Base-by-base conservation (phyloP, 2,329 filamentous ascomycete genomes). In the Zymoseptoria pseudotritici region DNA sequence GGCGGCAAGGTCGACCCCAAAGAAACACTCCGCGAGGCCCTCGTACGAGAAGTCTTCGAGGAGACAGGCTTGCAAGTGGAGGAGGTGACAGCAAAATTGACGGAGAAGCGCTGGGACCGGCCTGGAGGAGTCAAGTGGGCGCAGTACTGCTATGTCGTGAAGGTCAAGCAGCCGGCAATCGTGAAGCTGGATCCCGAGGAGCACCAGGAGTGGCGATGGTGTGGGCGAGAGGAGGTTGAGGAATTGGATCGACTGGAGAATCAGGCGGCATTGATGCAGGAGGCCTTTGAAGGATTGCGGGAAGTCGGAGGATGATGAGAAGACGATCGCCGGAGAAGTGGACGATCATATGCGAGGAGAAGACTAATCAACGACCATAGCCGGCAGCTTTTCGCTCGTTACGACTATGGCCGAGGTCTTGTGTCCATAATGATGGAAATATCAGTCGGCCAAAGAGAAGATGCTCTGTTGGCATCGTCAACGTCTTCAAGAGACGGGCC, bases 201-300 rank as follows among this genome's bases (percentile, higher is more conserved):
- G 58, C 61, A 62, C 56, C 53, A 49, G 13, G 61, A 62, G 49
- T 62, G 61, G 61, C 51, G 29, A 29, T 62, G 61, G 58, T 24
- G 20, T 1, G 6, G 13, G 10, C 36, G 58, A 22, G 58, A 56
- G 52, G 58, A 58, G 24, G 49, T 58, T 20, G 7, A n/a, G 3
- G 53, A 8, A 21, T 46, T 62, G 50, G 19, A 50, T 46, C 56
- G 58, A 17, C 51, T 62, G 55, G 49, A 56, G 10, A 55, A 55
- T 11, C 58, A 60, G 56, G 24, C 21, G 26, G 57, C 20, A 26
- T 29, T 57, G 20, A 62, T 62, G 60, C 36, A 36, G 46, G 57
- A 59, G 17, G 60, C 54, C 22, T 62, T 62, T 17, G 36, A 7
- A n/a, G 36, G 17, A 7, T 17, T 17, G 36, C 13, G 5, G 36